Evolutionary conservation across 306 rosid genomes (phyloP).

Genomic region (Prunus davidiana): DNA sequence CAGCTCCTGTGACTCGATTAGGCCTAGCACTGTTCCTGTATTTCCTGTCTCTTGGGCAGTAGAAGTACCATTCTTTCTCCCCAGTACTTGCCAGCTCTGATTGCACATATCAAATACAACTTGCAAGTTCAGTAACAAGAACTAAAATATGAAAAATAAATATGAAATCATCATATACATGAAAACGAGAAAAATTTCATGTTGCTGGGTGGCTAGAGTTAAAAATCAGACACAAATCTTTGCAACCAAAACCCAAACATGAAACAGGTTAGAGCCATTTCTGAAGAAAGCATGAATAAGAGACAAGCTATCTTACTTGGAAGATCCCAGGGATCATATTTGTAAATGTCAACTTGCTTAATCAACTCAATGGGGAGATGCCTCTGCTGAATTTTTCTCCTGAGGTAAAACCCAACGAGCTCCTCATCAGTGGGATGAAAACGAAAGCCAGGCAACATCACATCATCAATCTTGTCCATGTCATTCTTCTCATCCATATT

Average conservation of each 20-base stretch:
- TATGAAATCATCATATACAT: too few relatives aligned
- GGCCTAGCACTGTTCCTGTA: slow-evolving; percentile 75
- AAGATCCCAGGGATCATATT: slow-evolving; percentile 86
- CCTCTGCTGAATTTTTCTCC: slow-evolving; percentile 56
- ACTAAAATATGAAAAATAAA: neutral
- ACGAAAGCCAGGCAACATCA: slow-evolving; percentile 71
- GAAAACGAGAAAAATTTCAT: too few relatives aligned
- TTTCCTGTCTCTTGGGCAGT: slow-evolving; percentile 75
- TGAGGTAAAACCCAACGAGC: slow-evolving; percentile 73
- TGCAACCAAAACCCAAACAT: too few relatives aligned
- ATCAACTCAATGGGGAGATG: slow-evolving; percentile 68
- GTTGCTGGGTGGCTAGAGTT: too few relatives aligned
- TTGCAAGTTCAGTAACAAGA: neutral
- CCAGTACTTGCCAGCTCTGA: slow-evolving; percentile 63
- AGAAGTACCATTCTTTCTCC: slow-evolving; percentile 83
- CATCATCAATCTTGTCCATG: slow-evolving; percentile 55
- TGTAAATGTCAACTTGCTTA: slow-evolving; percentile 78
- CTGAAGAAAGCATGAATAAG: neutral
- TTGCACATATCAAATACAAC: slow-evolving; percentile 1
- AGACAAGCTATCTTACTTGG: slow-evolving; percentile 57
- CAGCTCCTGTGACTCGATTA: slow-evolving; percentile 69
- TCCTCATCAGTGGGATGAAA: slow-evolving; percentile 89
- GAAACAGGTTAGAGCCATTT: neutral
- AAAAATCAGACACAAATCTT: too few relatives aligned
- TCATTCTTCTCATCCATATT: slow-evolving; percentile 66